Conservation (phyloP, 192 early-diverging fungal genomes). For the Rhizophagus prolifer region DNA sequence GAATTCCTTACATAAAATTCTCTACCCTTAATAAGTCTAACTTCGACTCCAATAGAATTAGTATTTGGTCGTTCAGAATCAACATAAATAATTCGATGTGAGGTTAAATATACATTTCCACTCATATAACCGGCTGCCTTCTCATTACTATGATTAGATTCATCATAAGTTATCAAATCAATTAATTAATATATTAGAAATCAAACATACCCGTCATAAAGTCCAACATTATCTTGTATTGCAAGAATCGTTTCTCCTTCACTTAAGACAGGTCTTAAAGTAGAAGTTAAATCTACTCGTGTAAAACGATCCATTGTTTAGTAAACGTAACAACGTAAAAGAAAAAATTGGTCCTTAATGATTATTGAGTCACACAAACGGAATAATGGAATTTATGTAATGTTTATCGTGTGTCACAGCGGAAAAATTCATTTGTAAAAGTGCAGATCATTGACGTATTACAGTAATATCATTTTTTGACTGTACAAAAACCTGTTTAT, state of each 20-base stretch:
- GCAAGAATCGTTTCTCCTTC: constrained; percentile 52
- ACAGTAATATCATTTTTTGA: no score
- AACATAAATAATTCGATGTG: constrained; percentile 78
- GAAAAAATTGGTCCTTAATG: no score
- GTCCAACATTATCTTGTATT: constrained; percentile 64
- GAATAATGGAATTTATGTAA: background rate
- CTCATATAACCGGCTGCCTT: constrained; percentile 66
- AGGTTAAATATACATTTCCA: constrained; percentile 75
- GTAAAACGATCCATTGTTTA: constrained; percentile 45
- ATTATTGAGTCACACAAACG: background rate
- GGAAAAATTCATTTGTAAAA: background rate
- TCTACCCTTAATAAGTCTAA: constrained; percentile 46
- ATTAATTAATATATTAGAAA: constrained; percentile 15
- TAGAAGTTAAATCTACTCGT: constrained; percentile 45
- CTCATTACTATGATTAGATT: constrained; percentile 42
- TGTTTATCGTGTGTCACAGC: background rate
- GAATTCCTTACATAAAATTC: constrained; percentile 47
- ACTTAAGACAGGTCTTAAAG: constrained; percentile 54
- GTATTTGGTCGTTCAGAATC: constrained; percentile 56
- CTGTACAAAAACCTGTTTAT: no score
- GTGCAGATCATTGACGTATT: background rate
- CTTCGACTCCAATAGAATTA: constrained; percentile 55
- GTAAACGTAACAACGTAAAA: no score
- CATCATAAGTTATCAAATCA: background rate
- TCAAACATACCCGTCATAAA: constrained; percentile 62